These are phyloP conservation scores for Entomortierella beljakovae DNA, from an alignment of 192 early-diverging fungal genomes.

Conservation along the genomic window DNA sequence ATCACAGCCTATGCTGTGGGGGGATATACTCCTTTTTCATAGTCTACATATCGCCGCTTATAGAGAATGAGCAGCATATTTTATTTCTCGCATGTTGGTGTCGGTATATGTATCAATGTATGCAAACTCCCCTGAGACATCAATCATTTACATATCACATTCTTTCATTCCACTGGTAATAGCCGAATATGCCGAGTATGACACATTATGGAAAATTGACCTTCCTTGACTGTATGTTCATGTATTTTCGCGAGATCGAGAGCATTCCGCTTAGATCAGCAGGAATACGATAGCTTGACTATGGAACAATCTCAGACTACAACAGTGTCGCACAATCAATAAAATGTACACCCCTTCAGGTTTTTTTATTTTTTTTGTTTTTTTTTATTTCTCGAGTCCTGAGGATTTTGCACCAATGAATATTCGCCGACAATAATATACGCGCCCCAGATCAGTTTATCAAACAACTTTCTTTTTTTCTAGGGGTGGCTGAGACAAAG, in stretches of 20 bases:
- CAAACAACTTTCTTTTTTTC: background rate
- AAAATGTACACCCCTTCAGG: background rate
- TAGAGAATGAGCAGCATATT: background rate
- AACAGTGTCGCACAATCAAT: too few species aligned
- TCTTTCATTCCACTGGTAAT: too few species aligned
- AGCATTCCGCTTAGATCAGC: background rate
- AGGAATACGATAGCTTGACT: background rate
- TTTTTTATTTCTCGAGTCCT: background rate
- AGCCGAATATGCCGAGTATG: too few species aligned
- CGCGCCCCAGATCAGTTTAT: background rate
- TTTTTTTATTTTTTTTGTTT: background rate
- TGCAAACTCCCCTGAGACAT: too few species aligned
- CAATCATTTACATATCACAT: too few species aligned
- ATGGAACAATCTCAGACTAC: background rate
- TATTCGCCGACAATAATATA: background rate
- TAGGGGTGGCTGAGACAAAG: too few species aligned
- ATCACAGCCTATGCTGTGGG: background rate
- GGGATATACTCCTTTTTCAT: too few species aligned
- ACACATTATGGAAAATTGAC: too few species aligned
- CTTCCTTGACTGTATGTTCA: too few species aligned
- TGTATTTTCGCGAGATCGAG: too few species aligned
- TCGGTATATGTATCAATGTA: too few species aligned
- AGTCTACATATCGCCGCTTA: background rate
- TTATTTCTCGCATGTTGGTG: background rate
- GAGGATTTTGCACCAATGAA: background rate